These are phyloP conservation scores for Fomes fomentarius DNA, from an alignment of 1,284 basidiomycete genomes.

Conservation along the genomic window DNA sequence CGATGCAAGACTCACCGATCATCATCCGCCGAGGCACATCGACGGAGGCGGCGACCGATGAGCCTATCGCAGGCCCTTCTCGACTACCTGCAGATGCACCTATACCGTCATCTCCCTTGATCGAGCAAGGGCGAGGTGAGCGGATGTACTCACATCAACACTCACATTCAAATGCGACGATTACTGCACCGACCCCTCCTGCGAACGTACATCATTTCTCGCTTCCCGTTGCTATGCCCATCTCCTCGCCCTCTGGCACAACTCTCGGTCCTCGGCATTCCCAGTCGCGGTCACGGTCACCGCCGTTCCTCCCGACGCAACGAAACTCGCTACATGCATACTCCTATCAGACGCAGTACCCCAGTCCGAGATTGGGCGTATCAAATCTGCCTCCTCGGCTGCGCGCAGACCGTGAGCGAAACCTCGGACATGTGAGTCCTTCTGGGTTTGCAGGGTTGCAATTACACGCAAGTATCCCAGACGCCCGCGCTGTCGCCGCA, in stretches of 20 bases:
- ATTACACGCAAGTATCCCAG: neutral
- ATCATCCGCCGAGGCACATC: slow-evolving; percentile 16
- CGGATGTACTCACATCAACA: slow-evolving; percentile 31
- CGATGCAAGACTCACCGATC: slow-evolving; percentile 14
- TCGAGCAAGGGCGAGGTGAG: slow-evolving; percentile 1
- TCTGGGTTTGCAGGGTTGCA: neutral
- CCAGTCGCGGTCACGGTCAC: slow-evolving; percentile 26
- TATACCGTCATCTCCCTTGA: slow-evolving; percentile 4
- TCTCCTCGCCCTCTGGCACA: slow-evolving; percentile 6
- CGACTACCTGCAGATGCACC: slow-evolving; percentile 10
- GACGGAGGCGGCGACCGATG: slow-evolving; percentile 5
- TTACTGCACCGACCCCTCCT: slow-evolving; percentile 38
- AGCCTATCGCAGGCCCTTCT: slow-evolving; percentile 20
- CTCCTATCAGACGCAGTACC: slow-evolving; percentile 19
- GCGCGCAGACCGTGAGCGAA: slow-evolving; percentile 20
- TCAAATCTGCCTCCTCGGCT: slow-evolving; percentile 21
- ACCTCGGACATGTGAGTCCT: slow-evolving; percentile 1
- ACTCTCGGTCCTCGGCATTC: slow-evolving; percentile 19
- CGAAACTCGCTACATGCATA: slow-evolving; percentile 15
- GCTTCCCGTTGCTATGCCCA: neutral
- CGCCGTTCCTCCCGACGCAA: slow-evolving; percentile 17
- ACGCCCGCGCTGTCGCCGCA: neutral
- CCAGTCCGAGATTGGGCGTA: slow-evolving; percentile 15
- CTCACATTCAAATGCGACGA: slow-evolving; percentile 38
- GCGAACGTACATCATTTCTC: slow-evolving; percentile 26